These are phyloP conservation scores for Blastocystis sp. DNA, from an alignment of 352 stramenopile species.

Conservation along the genomic window DNA sequence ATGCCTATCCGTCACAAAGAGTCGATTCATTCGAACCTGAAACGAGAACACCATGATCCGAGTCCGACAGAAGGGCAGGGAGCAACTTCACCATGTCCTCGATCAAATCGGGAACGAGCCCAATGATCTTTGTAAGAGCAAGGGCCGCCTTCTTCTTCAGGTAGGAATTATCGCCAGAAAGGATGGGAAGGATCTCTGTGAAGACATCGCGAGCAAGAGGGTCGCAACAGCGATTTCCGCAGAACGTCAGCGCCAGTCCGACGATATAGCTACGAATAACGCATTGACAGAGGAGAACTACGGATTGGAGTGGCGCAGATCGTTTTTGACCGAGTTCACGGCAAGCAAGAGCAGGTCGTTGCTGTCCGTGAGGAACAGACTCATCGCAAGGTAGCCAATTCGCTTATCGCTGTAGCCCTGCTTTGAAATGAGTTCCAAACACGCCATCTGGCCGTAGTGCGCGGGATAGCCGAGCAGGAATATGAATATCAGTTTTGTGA, in stretches of 20 bases:
- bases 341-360: slow-evolving; percentile 98
- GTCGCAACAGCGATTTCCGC: slow-evolving; percentile 93
- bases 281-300: slow-evolving; percentile 77
- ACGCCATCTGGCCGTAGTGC: slow-evolving; percentile 99
- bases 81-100: slow-evolving; percentile 95
- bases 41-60: slow-evolving; percentile 93
- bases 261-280: slow-evolving; percentile 72
- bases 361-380: slow-evolving; percentile 93
- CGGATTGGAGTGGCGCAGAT: slow-evolving; percentile 81
- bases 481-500: slow-evolving; percentile 99
- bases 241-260: slow-evolving; percentile 89
- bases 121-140: slow-evolving; percentile 82
- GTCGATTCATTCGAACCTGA: slow-evolving; percentile 89
- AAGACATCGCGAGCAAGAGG: slow-evolving; percentile 96
- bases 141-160: slow-evolving; percentile 93
- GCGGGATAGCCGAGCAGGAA: slow-evolving; percentile 99
- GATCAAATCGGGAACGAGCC: slow-evolving; percentile 93
- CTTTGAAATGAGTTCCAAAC: slow-evolving; percentile 96
- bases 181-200: slow-evolving; percentile 91
- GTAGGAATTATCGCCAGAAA: slow-evolving; percentile 87
- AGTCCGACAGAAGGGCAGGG: slow-evolving; percentile 86
- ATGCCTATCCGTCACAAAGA: slow-evolving; percentile 78
- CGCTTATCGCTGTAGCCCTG: slow-evolving; percentile 95
- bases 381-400: slow-evolving; percentile 85
- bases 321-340: slow-evolving; percentile 97